Percentiles rank a stretch among this genome's conserved stretches.
Conservation (phyloP, 2,329 filamentous ascomycete genomes). For the Colletotrichum musae region DNA sequence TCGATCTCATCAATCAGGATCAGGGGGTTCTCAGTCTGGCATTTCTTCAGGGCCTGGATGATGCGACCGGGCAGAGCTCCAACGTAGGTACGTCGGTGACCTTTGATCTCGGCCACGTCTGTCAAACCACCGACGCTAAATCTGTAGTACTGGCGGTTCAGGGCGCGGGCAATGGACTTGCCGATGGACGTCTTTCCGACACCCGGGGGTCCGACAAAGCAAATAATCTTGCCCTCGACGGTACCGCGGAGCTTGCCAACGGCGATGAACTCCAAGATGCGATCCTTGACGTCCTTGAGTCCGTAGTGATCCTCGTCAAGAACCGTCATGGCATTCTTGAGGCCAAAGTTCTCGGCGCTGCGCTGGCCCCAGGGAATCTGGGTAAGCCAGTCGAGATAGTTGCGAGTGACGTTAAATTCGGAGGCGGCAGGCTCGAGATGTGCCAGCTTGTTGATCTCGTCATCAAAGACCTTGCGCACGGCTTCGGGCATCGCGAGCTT, state of each 20-base stretch:
- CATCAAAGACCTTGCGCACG: conserved; percentile 97
- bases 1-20: conserved; percentile 98
- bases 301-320: conserved; percentile 98
- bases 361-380: conserved; percentile 98
- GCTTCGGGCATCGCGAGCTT: conserved; percentile 97
- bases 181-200: conserved; percentile 99
- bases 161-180: conserved; percentile 94
- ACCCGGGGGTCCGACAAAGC: conserved; percentile 96
- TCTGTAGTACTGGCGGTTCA: conserved; percentile 97
- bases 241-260: conserved; percentile 97
- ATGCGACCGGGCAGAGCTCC: conserved; percentile 95
- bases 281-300: conserved; percentile 97
- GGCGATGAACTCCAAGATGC: conserved; percentile 97
- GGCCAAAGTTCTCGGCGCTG: conserved; percentile 96
- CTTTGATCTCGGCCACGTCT: conserved; percentile 99
- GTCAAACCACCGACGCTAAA: conserved; percentile 98
- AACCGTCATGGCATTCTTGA: conserved; percentile 90
- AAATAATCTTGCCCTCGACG: conserved; percentile 98
- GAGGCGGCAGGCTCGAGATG: conserved; percentile 96
- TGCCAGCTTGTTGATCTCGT: conserved; percentile 96
- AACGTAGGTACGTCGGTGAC: conserved; percentile 95
- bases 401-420: conserved; percentile 98
- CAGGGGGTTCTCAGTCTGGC: conserved; percentile 97
- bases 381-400: conserved; percentile 98
- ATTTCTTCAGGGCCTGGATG: conserved; percentile 98